A percentile compares a stretch with the other conserved stretches of the same genome.
Conservation (phyloP, 1,139 yeast genomes). For the Pneumocystis murina region DNA sequence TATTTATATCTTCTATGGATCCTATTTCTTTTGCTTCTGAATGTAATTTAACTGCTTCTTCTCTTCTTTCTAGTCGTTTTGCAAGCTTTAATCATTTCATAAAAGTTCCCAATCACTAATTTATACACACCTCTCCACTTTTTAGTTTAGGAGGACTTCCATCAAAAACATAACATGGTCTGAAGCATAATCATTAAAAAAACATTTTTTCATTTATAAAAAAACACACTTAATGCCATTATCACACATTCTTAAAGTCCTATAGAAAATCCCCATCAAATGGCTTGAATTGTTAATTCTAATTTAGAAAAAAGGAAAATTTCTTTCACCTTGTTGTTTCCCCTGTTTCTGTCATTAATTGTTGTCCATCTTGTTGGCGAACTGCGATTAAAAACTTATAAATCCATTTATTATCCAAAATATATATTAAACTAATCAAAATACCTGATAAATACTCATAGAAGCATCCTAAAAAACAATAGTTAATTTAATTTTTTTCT, state of each 20-base stretch:
- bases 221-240: slow-evolving; percentile 45
- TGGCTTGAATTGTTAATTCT: slow-evolving; percentile 29
- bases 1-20: slow-evolving; percentile 57
- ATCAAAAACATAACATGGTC: slow-evolving; percentile 92
- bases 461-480: slow-evolving; percentile 26
- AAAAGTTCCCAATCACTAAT: neutral
- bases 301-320: neutral
- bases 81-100: slow-evolving; percentile 24
- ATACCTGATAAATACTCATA: slow-evolving; percentile 13
- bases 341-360: slow-evolving; percentile 72
- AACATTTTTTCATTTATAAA: neutral
- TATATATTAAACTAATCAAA: neutral
- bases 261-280: slow-evolving; percentile 84
- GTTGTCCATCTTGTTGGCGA: slow-evolving; percentile 93
- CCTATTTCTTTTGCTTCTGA: slow-evolving; percentile 68
- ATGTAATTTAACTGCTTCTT: slow-evolving; percentile 64
- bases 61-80: slow-evolving; percentile 65
- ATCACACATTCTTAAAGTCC: slow-evolving; percentile 78
- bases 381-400: slow-evolving; percentile 93
- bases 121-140: slow-evolving; percentile 55
- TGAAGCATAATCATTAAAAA: neutral
- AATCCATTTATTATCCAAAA: slow-evolving; percentile 65
- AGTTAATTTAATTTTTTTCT: neutral
- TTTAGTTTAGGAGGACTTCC: slow-evolving; percentile 89
- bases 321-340: slow-evolving; percentile 57